phyloP scores from a whole-genome alignment of 2,329 filamentous ascomycete species.

The Akanthomyces uredinophilus region DNA sequence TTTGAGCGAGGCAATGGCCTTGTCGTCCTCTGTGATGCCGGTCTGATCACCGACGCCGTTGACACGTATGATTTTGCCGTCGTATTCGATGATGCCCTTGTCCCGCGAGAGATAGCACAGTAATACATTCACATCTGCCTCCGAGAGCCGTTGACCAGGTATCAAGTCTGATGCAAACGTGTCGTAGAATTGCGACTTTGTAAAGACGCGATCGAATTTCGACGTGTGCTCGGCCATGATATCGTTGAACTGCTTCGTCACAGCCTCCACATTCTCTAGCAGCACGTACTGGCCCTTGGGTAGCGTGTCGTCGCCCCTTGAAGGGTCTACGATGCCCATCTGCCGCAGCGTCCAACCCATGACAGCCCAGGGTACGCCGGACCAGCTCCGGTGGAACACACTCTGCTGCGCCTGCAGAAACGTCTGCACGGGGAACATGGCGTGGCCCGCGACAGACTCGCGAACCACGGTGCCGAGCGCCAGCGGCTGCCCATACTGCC shows the following conservation, averaged over 20 bases:
- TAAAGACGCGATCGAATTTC: constrained; percentile 63
- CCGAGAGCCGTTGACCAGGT: constrained; percentile 47
- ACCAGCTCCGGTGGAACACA: constrained; percentile 67
- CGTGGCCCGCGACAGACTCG: constrained; percentile 65
- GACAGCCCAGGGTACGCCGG: constrained; percentile 63
- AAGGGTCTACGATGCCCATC: constrained; percentile 54
- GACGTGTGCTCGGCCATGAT: constrained; percentile 38
- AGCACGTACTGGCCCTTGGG: constrained; percentile 61
- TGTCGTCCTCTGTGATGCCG: constrained; percentile 69
- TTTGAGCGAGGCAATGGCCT: constrained; percentile 77
- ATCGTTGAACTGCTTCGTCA: constrained; percentile 49
- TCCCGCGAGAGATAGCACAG: constrained; percentile 66
- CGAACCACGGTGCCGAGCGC: constrained; percentile 71
- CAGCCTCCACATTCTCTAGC: constrained; percentile 55
- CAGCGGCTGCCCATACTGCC: constrained; percentile 74
- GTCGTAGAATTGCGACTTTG: constrained; percentile 57
- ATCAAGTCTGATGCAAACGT: constrained; percentile 51
- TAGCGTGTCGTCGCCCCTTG: constrained; percentile 48
- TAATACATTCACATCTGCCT: constrained; percentile 64
- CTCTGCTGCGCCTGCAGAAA: constrained; percentile 64
- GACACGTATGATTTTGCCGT: constrained; percentile 71
- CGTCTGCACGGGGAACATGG: constrained; percentile 64
- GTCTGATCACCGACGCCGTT: constrained; percentile 46
- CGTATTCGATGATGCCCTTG: constrained; percentile 51
- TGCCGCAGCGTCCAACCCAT: constrained; percentile 71